These are phyloP conservation scores for Corynespora cassiicola DNA, from an alignment of 2,329 filamentous ascomycete species.

Conservation along the genomic window DNA sequence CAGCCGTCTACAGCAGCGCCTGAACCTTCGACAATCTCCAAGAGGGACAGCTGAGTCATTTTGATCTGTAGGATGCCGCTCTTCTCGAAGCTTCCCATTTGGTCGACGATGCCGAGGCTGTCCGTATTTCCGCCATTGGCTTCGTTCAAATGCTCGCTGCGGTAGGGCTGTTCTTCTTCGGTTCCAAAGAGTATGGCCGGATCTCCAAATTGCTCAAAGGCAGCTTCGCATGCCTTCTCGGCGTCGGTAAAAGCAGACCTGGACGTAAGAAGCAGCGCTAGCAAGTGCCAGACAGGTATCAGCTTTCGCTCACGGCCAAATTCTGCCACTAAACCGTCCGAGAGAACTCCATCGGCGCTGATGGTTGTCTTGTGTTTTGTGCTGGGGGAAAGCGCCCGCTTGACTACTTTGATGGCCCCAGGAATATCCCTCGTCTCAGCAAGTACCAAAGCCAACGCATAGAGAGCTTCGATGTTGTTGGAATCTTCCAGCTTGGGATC, in stretches of 20 bases:
- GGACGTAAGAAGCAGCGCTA: conserved; percentile 84
- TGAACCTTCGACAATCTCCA: conserved; percentile 84
- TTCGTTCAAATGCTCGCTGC: conserved; percentile 71
- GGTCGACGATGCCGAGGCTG: conserved; percentile 68
- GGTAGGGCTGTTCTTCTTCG: conserved; percentile 57
- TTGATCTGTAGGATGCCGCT: conserved; percentile 91
- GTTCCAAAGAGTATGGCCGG: conserved; percentile 73
- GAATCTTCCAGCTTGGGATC: conserved; percentile 69
- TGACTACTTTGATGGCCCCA: conserved; percentile 81
- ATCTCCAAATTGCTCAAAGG: conserved; percentile 87
- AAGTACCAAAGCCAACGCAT: conserved; percentile 81
- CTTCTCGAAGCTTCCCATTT: conserved; percentile 84
- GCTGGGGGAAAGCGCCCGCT: conserved; percentile 72
- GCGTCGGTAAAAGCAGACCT: conserved; percentile 85
- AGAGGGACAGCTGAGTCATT: conserved; percentile 87
- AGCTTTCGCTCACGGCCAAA: conserved; percentile 63
- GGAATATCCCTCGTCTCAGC: conserved; percentile 85
- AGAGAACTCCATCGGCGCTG: conserved; percentile 40
- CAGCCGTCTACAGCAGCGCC: conserved; percentile 87
- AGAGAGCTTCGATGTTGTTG: conserved; percentile 77
- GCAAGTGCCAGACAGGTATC: conserved; percentile 91
- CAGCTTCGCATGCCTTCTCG: conserved; percentile 82
- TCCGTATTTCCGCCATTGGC: conserved; percentile 19
- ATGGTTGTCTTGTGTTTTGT: conserved; percentile 32
- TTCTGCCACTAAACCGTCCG: conserved; percentile 28